phyloP scores from a whole-genome alignment of 768 basidiomycete species.

The Mycena belliarum region DNA sequence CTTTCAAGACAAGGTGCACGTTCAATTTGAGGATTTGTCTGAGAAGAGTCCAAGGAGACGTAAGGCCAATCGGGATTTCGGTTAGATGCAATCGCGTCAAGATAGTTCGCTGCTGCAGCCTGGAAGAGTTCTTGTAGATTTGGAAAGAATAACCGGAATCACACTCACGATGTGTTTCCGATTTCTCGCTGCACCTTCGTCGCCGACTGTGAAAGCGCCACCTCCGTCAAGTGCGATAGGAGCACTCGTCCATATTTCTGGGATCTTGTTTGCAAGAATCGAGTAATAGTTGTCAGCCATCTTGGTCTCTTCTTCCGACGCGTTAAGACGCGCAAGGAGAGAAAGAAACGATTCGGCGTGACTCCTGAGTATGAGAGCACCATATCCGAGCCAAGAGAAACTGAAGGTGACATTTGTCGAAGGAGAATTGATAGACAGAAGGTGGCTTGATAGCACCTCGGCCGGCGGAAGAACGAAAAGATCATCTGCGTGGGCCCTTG shows the following conservation, averaged over 20 bases:
- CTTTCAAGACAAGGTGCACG: slow-evolving; percentile 12
- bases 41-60: background rate
- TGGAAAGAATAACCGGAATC: background rate
- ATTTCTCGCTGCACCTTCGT: slow-evolving; percentile 59
- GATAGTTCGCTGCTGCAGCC: slow-evolving; percentile 41
- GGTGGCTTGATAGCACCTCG: slow-evolving; percentile 56
- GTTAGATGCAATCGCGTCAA: slow-evolving; percentile 35
- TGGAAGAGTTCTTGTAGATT: slow-evolving; percentile 1
- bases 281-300: slow-evolving; percentile 77
- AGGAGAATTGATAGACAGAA: slow-evolving; percentile 43
- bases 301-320: slow-evolving; percentile 49
- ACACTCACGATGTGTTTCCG: slow-evolving; percentile 55
- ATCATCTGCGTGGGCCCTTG: slow-evolving; percentile 34
- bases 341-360: slow-evolving; percentile 48
- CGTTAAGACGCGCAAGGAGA: slow-evolving; percentile 44
- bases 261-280: slow-evolving; percentile 52
- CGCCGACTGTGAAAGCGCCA: slow-evolving; percentile 61
- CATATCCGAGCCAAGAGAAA: slow-evolving; percentile 68
- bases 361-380: slow-evolving; percentile 50
- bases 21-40: background rate
- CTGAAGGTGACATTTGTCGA: slow-evolving; percentile 48
- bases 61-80: slow-evolving; percentile 2
- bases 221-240: slow-evolving; percentile 62
- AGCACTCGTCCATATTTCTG: slow-evolving; percentile 66
- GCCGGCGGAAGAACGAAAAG: slow-evolving; percentile 63